Conservation (phyloP, 306 rosid genomes). For the Elaeagnus macrophylla region DNA sequence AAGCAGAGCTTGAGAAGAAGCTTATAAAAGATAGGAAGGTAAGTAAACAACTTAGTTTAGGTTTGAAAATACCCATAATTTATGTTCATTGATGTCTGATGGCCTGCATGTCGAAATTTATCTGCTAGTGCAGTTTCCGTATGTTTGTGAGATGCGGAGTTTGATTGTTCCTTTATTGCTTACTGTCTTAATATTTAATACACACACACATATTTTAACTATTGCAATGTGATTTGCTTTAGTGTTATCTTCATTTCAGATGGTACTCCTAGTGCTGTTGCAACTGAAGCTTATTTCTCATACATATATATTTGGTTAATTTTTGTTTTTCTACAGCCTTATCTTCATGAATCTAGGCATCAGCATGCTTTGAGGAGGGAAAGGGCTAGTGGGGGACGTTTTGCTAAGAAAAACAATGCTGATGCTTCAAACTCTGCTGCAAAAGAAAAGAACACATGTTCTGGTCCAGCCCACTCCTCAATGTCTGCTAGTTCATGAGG, state of each 20-base stretch:
- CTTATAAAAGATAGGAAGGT: constrained; percentile 27
- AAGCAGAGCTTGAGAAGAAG: constrained; percentile 33
- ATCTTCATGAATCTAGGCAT: constrained; percentile 47
- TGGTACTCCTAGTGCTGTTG: too few relatives aligned
- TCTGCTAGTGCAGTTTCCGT: too few relatives aligned
- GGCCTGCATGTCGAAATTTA: not conserved
- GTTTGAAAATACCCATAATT: not conserved
- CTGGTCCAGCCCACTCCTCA: not conserved
- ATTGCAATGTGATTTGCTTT: too few relatives aligned
- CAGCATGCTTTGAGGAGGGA: constrained; percentile 44
- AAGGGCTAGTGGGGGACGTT: constrained; percentile 42
- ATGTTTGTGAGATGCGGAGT: too few relatives aligned
- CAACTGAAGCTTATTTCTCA: not conserved
- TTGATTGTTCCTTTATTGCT: too few relatives aligned
- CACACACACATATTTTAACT: too few relatives aligned
- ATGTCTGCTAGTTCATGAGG: not conserved
- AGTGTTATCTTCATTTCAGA: too few relatives aligned
- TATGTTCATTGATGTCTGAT: not conserved
- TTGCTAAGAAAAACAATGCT: constrained; percentile 19
- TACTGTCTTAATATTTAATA: too few relatives aligned
- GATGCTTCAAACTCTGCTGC: not conserved
- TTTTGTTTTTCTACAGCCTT: constrained; percentile 22
- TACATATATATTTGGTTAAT: not conserved
- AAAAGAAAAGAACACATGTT: not conserved
- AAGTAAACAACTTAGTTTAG: not conserved